These are phyloP conservation scores for Mrakia frigida DNA, from an alignment of 768 basidiomycete species.

Conservation along the genomic window DNA sequence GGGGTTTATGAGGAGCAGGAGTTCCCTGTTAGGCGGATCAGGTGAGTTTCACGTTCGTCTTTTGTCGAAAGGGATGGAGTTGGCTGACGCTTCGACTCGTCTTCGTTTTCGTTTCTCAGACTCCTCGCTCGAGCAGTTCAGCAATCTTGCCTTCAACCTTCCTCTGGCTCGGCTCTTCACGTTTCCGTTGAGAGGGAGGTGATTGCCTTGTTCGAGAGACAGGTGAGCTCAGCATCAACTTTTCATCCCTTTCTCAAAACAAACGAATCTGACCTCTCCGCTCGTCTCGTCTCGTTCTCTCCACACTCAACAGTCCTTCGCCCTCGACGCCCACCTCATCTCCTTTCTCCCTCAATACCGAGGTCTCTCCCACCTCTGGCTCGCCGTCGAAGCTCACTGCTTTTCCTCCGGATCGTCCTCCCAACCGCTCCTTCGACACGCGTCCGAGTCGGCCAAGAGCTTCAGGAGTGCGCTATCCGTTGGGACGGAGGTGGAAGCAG, in stretches of 20 bases:
- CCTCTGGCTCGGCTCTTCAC: background rate
- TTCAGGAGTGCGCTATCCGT: slow-evolving; percentile 35
- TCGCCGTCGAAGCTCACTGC: slow-evolving; percentile 63
- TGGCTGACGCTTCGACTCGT: background rate
- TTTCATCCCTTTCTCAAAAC: no score
- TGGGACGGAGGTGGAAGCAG: background rate
- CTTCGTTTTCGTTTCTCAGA: background rate
- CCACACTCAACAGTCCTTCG: slow-evolving; percentile 38
- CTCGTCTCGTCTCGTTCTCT: background rate
- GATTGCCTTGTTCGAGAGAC: slow-evolving; percentile 3
- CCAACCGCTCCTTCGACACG: slow-evolving; percentile 22
- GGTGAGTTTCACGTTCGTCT: slow-evolving; percentile 13
- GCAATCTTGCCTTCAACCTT: slow-evolving; percentile 9
- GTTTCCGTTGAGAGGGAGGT: slow-evolving; percentile 33
- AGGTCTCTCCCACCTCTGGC: slow-evolving; percentile 56
- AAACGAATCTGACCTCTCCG: background rate
- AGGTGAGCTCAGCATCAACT: background rate
- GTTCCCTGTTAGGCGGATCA: slow-evolving; percentile 55
- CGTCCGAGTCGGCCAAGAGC: slow-evolving; percentile 50
- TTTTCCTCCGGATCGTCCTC: slow-evolving; percentile 39
- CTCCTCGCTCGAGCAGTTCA: background rate
- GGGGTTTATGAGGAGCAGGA: slow-evolving; percentile 52
- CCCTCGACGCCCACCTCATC: slow-evolving; percentile 40
- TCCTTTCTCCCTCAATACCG: slow-evolving; percentile 50
- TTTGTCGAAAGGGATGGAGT: background rate